Evolutionary conservation across 495 filamentous ascomycete genomes (phyloP), one percentile per base, ranked within the genome.

Genomic region (Aspergillus sparsus): DNA sequence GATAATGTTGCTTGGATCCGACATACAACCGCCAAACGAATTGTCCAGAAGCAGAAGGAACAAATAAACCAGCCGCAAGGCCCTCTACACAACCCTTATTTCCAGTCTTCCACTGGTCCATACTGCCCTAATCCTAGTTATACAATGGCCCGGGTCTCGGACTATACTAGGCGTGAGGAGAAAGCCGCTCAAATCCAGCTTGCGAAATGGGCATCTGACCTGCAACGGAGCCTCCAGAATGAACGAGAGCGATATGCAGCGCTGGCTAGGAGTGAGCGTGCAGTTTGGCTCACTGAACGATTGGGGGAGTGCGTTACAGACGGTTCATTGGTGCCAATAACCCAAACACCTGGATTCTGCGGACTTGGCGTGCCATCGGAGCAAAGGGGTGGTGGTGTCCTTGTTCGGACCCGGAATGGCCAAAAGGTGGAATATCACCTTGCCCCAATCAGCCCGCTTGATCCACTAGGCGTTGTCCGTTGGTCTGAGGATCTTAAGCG

Each of bases 141-240:
- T 65, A 81, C 89, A 4, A 79, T 96, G 54, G 86, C 91, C 10
- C 79, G 86, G 46, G 79, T 93, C 55, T 77, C 86, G 34, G 87
- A 90, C 60, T 85, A 90, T 66, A 86, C 86, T 3, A 85, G 88
- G 53, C 80, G 83, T 33, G 86, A 94, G 71, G 86, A 93, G 62
- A 80, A 78, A 10, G 74, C 90, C n/a, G 88, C 90, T 5, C 90
- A 91, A 66, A 82, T 96, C 27, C 83, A 89, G 16, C 79, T 97
- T 11, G 89, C 88, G 7, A 90, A 92, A 66, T 98, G 94, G 94
- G 93, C 93, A 9, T 82, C 86, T 1, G 91, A 97, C 67, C 81
- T 98, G 0, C 93, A 97, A 67, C 86, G 84, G 49, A 92, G 89
- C 63, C 75, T 96, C 6, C 83, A 87, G 27, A 88, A 90, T 44